Evolutionary conservation across 352 stramenopile genomes (phyloP), one percentile per base, ranked within the genome.

Genomic region (Pythium periplocum): DNA sequence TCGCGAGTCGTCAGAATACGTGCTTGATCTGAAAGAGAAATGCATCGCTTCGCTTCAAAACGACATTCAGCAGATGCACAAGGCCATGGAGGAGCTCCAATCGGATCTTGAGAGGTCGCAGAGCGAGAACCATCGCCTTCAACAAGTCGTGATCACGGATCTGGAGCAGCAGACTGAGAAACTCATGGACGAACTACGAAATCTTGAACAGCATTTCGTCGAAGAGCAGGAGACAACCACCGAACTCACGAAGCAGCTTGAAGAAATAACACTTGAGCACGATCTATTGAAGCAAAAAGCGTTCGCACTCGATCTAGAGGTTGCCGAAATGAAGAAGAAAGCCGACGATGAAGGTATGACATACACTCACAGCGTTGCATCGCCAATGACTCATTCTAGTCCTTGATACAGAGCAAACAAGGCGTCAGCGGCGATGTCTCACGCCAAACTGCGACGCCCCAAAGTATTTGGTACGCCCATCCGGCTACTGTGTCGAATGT

Each of bases 381-480:
- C 17, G 17, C 17, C 17, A 26, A 26, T 26, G 17, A 26, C 17
- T 26, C 17, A 26, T 26, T 26, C 17, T 26, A 26, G 17, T 26
- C 17, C 17, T 26, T 26, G 17, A 26, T 48, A 42, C 34, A 88
- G 77, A 88, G 8, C 70, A 64, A 48, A 71, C 77, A 9, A 59
- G 71, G 4, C 68, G 73, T 5, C 53, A 76, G 3, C 62, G 64
- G 1, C 76, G 78, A 38, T 91, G 81, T n/a, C 59, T 89, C 36
- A 88, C 76, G 7, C 66, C 76, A 34, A 64, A 79, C 7, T 91
- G 81, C 35, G 81, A 91, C 54, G 81, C 81, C 2, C 78, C 81
- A 37, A 61, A 55, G 35, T 88, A 81, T 60, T 61, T 91, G 1
- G 63, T 91, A 12, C 69, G 75, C 5, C 4, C 56, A 4, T 88